Percentiles rank a stretch among this genome's conserved stretches.
Conservation (phyloP, 73 alveolate genomes). For the Tetrahymena malaccensis region DNA sequence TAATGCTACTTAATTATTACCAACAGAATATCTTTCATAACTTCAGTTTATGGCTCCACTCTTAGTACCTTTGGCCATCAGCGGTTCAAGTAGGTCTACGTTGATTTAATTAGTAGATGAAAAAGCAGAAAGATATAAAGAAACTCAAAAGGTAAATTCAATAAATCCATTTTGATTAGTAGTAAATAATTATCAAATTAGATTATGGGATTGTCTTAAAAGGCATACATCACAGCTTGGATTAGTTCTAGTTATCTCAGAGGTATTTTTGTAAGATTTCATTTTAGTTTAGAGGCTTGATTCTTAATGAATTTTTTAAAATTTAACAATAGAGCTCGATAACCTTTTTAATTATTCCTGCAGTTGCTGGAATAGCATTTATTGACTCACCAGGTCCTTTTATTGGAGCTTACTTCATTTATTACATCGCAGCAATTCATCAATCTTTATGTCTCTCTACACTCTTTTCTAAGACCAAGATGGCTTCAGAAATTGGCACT, state of each 20-base stretch:
- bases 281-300: background rate
- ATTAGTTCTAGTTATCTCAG: background rate
- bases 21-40: background rate
- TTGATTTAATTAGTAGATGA: constrained; percentile 31
- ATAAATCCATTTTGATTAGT: background rate
- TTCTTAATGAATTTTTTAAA: background rate
- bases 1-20: background rate
- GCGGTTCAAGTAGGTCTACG: constrained; percentile 8
- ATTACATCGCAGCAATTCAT: constrained; percentile 34
- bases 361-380: background rate
- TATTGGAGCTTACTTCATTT: background rate
- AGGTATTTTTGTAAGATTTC: background rate
- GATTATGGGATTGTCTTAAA: background rate
- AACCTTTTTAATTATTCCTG: background rate
- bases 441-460: constrained; percentile 3
- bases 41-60: background rate
- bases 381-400: background rate
- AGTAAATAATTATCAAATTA: background rate
- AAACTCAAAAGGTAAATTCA: constrained; percentile 22
- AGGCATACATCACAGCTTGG: background rate
- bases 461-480: constrained; percentile 18
- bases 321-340: background rate
- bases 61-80: background rate
- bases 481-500: constrained; percentile 31
- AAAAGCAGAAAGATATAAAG: constrained; percentile 20